Conservation (phyloP, 257 asterid species). For the Solanum medicagineum region DNA sequence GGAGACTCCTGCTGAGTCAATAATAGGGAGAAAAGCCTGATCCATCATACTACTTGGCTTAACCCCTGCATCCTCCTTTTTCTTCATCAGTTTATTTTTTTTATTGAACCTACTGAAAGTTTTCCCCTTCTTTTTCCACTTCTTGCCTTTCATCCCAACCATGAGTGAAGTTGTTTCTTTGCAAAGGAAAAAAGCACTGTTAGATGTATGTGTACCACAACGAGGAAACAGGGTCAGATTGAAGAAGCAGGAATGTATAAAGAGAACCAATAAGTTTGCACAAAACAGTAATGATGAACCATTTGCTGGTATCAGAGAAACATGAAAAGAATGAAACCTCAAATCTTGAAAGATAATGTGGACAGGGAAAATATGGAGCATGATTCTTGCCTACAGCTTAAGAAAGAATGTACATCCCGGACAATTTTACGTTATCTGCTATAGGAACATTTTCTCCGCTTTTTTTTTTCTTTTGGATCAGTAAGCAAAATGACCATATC, state of each 20-base stretch:
- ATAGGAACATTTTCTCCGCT: not conserved
- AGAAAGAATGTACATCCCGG: not conserved
- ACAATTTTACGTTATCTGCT: not conserved
- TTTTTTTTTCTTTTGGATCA: not conserved
- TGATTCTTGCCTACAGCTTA: not conserved
- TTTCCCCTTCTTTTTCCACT: conserved; percentile 10
- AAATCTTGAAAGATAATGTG: not conserved
- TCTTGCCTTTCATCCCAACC: conserved; percentile 20
- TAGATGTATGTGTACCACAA: not conserved
- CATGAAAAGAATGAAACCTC: not conserved
- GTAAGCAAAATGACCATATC: not conserved
- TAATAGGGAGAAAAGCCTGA: not conserved
- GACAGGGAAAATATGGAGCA: not conserved
- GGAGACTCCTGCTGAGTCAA: not conserved
- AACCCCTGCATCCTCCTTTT: not conserved
- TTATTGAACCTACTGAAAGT: conserved; percentile 4
- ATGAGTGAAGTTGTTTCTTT: conserved; percentile 11
- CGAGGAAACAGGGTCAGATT: not conserved
- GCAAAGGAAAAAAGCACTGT: not conserved
- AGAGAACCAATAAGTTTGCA: not conserved
- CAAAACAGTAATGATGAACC: not conserved
- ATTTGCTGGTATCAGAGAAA: not conserved
- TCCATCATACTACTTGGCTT: not conserved
- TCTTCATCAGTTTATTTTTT: conserved; percentile 2
- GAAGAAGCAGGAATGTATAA: not conserved